A percentile compares a stretch with the other conserved stretches of the same genome.
Evolutionary conservation across 192 early-diverging fungal species (phyloP).

Genomic region (Lunasporangiospora selenospora): DNA sequence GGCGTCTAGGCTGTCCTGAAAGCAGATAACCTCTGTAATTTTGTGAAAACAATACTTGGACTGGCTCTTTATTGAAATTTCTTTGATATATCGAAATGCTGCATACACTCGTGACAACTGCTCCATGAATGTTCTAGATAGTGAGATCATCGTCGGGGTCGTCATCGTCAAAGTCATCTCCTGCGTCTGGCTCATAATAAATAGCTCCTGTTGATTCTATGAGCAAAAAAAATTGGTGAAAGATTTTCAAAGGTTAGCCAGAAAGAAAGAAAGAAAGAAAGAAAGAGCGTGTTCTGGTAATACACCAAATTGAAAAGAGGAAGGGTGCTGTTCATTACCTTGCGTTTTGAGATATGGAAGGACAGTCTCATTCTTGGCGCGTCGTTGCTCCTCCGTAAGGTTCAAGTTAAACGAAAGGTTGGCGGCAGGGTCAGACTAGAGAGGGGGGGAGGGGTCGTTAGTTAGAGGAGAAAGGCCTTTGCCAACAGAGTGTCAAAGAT

Average conservation of each 20-base stretch:
- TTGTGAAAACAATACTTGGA: no score
- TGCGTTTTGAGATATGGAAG: conserved; percentile 83
- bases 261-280: not conserved
- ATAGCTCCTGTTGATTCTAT: conserved; percentile 60
- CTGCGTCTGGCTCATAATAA: conserved; percentile 84
- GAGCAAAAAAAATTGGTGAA: not conserved
- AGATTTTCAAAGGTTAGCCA: conserved; percentile 3
- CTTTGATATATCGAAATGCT: no score
- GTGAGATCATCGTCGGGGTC: conserved; percentile 93
- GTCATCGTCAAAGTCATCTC: conserved; percentile 91
- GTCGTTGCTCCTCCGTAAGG: conserved; percentile 84
- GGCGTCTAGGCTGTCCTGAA: no score
- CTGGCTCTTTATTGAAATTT: no score
- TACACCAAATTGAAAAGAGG: conserved; percentile 6
- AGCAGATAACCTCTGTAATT: no score
- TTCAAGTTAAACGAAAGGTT: conserved; percentile 86
- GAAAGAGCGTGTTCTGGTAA: not conserved
- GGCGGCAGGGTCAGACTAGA: conserved; percentile 69
- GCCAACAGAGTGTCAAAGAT: not conserved
- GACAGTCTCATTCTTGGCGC: conserved; percentile 74
- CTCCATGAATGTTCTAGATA: conserved; percentile 59
- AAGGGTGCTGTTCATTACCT: conserved; percentile 18
- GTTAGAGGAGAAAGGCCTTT: no score
- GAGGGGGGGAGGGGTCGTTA: not conserved
- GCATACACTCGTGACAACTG: no score